phyloP scores from a whole-genome alignment of 1,284 basidiomycete genomes.

The Cerrena zonata region DNA sequence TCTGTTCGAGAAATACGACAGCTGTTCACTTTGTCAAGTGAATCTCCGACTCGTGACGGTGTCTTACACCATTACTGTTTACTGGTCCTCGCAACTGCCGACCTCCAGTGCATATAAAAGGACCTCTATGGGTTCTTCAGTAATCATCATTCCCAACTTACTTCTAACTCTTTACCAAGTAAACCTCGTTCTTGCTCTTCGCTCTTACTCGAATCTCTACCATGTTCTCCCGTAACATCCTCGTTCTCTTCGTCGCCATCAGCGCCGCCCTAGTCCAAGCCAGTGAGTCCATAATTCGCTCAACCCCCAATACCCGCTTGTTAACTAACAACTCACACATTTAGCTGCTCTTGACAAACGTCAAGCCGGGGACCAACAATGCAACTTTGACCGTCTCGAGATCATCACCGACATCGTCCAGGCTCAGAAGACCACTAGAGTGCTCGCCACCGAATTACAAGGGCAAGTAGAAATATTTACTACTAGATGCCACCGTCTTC shows the following conservation, averaged over 20 bases:
- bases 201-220: background rate
- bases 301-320: background rate
- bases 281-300: background rate
- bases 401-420: conserved; percentile 27
- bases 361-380: conserved; percentile 30
- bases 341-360: conserved; percentile 12
- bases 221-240: conserved; percentile 1
- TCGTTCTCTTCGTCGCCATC: background rate
- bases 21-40: background rate
- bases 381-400: conserved; percentile 31
- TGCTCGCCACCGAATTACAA: conserved; percentile 12
- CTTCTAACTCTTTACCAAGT: background rate
- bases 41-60: too few species aligned
- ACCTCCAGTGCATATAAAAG: too few species aligned
- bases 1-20: too few species aligned
- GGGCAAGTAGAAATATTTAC: background rate
- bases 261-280: background rate
- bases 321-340: background rate
- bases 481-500: too few species aligned
- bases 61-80: too few species aligned
- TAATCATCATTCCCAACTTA: background rate
- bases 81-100: too few species aligned
- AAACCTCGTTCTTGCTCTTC: background rate
- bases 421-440: conserved; percentile 26
- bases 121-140: too few species aligned